Conservation (phyloP, 106 monocot genomes). For the Dendrobium officinale region DNA sequence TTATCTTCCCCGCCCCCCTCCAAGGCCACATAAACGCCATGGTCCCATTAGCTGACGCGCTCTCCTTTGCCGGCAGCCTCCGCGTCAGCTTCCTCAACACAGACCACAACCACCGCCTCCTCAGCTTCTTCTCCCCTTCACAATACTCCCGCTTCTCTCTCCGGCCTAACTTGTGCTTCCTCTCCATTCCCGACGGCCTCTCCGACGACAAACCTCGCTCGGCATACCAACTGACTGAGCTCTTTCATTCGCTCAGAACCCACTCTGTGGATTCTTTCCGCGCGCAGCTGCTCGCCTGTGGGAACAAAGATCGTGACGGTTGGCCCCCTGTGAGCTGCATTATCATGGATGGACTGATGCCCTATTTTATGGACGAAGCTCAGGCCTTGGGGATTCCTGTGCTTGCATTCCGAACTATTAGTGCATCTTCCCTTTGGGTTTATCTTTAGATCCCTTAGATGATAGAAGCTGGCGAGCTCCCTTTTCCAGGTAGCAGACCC, state of each 20-base stretch:
- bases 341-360: slow-evolving; percentile 25
- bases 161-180: slow-evolving; percentile 26
- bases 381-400: slow-evolving; percentile 37
- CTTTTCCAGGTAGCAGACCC: too few species aligned
- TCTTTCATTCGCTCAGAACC: slow-evolving; percentile 17
- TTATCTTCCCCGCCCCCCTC: too few species aligned
- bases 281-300: not conserved
- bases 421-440: too few species aligned
- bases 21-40: too few species aligned
- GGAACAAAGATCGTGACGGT: not conserved
- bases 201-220: not conserved
- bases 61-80: too few species aligned
- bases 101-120: not conserved
- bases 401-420: slow-evolving; percentile 12
- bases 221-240: slow-evolving; percentile 16
- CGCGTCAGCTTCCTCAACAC: too few species aligned
- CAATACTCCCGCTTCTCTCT: not conserved
- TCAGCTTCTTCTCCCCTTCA: not conserved
- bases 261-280: not conserved
- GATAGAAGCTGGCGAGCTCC: slow-evolving; percentile 20
- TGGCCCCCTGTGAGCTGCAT: slow-evolving; percentile 28
- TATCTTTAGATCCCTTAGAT: not conserved
- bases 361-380: slow-evolving; percentile 21
- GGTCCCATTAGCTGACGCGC: too few species aligned
- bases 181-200: slow-evolving; percentile 46